Percentiles rank a stretch among this genome's conserved stretches.
These are phyloP conservation scores for Viola odorata DNA, from an alignment of 345 rosid species.

Conservation along the genomic window DNA sequence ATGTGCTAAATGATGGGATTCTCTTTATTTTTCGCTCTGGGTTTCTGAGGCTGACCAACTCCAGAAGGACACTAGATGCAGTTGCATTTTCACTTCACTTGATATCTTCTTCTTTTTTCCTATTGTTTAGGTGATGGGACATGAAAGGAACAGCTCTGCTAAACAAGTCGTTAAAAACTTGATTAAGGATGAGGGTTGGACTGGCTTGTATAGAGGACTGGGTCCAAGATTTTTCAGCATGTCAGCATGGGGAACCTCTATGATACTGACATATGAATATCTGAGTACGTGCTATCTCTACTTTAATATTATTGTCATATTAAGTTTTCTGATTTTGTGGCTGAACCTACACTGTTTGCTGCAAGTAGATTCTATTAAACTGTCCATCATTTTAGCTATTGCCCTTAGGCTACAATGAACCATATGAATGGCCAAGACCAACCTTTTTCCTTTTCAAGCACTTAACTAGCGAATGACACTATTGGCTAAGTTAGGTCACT, in stretches of 20 bases:
- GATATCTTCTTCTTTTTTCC: slow-evolving; percentile 6
- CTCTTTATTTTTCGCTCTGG: neutral
- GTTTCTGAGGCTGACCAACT: neutral
- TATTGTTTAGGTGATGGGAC: slow-evolving; percentile 64
- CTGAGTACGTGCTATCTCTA: slow-evolving; percentile 63
- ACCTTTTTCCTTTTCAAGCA: too few relatives aligned
- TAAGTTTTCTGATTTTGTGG: neutral
- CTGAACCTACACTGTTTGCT: too few relatives aligned
- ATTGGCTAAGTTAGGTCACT: too few relatives aligned
- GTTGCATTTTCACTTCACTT: too few relatives aligned
- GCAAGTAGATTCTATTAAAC: too few relatives aligned
- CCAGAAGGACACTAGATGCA: too few relatives aligned
- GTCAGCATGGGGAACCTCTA: slow-evolving; percentile 99
- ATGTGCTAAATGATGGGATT: neutral
- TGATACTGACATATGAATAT: slow-evolving; percentile 94
- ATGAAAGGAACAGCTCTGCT: slow-evolving; percentile 66
- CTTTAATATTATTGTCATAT: neutral
- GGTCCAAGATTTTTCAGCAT: slow-evolving; percentile 97
- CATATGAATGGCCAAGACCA: too few relatives aligned
- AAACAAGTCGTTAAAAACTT: slow-evolving; percentile 60
- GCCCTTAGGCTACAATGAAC: too few relatives aligned
- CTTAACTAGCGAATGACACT: too few relatives aligned
- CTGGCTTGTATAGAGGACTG: slow-evolving; percentile 82
- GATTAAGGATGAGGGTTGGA: slow-evolving; percentile 90
- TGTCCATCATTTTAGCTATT: too few relatives aligned